Conservation (phyloP, 1,139 yeast genomes). For the Suhomyces maxii region DNA sequence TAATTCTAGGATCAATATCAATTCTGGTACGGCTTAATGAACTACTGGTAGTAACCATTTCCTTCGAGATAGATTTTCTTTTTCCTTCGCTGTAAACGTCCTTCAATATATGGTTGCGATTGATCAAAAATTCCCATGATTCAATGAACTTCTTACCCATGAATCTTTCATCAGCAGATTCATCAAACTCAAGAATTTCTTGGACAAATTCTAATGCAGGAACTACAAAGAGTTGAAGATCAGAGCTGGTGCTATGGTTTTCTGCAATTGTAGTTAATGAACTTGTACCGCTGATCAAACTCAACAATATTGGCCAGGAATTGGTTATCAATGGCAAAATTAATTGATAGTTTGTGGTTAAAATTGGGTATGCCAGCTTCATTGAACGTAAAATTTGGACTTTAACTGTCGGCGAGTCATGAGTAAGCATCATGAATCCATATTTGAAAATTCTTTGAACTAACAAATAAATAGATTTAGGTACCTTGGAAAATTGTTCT, state of each 20-base stretch:
- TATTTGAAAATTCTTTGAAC: slow-evolving; percentile 65
- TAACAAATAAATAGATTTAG: slow-evolving; percentile 55
- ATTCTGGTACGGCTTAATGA: slow-evolving; percentile 3
- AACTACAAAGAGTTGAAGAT: slow-evolving; percentile 12
- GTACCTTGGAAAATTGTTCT: slow-evolving; percentile 54
- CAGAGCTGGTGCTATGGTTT: slow-evolving; percentile 2
- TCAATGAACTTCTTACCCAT: slow-evolving; percentile 38
- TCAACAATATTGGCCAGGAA: slow-evolving; percentile 58
- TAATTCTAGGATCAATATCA: slow-evolving; percentile 18
- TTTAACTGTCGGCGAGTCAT: slow-evolving; percentile 59
- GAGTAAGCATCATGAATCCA: slow-evolving; percentile 70
- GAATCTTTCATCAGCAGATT: slow-evolving; percentile 27
- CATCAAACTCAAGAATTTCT: slow-evolving; percentile 31
- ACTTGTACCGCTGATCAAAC: slow-evolving; percentile 14
- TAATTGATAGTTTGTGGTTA: slow-evolving; percentile 59
- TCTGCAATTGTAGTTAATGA: slow-evolving; percentile 7
- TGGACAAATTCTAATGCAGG: slow-evolving; percentile 28
- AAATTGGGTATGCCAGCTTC: slow-evolving; percentile 52
- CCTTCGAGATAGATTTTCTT: neutral
- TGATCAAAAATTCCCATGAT: slow-evolving; percentile 32
- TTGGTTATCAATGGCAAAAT: slow-evolving; percentile 68
- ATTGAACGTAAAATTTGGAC: slow-evolving; percentile 57
- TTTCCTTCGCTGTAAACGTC: neutral
- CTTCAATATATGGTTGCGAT: slow-evolving; percentile 17
- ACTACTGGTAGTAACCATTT: slow-evolving; percentile 1